Evolutionary conservation across 2,329 filamentous ascomycete species (phyloP).

Genomic region (Leptographium lundbergii): DNA sequence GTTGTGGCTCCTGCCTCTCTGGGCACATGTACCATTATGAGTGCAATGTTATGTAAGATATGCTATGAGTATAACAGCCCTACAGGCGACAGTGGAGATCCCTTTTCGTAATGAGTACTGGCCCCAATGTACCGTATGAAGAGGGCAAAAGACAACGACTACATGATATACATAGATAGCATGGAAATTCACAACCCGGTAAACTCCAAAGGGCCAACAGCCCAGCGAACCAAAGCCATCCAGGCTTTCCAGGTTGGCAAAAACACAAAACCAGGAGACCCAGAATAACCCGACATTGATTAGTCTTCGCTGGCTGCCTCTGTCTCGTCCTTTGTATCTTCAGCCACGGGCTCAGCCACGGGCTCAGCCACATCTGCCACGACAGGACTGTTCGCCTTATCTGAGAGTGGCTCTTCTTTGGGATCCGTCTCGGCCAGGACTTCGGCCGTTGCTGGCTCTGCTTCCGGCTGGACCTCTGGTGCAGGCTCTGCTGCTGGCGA

Average conservation of each 20-base stretch:
- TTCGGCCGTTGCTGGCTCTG: not conserved
- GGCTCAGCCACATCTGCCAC: not conserved
- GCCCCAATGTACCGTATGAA: not conserved
- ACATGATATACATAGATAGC: not conserved
- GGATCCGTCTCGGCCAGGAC: not conserved
- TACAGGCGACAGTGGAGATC: too few relatives aligned
- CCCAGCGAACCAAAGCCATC: not conserved
- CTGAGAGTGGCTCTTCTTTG: not conserved
- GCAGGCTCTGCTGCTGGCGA: not conserved
- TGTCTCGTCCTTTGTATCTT: not conserved
- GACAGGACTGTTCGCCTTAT: not conserved
- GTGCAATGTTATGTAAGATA: not conserved
- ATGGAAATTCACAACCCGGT: not conserved
- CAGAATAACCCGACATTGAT: not conserved
- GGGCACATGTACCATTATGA: not conserved
- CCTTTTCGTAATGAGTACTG: too few relatives aligned
- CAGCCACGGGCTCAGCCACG: not conserved
- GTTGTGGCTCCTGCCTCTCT: too few relatives aligned
- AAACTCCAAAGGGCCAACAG: not conserved
- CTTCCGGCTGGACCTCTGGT: not conserved
- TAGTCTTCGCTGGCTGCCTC: not conserved
- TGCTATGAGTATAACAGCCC: not conserved
- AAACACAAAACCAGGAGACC: not conserved
- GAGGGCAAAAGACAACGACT: not conserved
- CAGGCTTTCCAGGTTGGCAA: not conserved